Conservation (phyloP, 2,329 filamentous ascomycete species). For the Tolypocladium paradoxum region DNA sequence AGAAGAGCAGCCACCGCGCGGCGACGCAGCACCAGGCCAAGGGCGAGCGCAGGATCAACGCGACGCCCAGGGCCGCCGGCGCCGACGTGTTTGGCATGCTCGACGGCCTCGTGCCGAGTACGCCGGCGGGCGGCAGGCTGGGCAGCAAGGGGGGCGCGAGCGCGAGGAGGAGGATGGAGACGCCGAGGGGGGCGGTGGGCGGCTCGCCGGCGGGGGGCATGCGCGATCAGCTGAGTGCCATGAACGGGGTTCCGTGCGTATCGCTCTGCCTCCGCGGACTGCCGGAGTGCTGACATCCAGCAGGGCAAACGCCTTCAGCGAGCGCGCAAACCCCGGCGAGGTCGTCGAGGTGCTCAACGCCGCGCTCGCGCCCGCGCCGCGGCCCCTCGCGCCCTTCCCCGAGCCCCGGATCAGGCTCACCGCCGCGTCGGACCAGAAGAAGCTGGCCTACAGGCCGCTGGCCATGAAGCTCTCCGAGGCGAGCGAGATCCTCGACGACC, state of each 20-base stretch:
- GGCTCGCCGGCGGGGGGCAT: conserved; percentile 24
- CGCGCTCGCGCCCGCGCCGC: conserved; percentile 55
- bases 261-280: conserved; percentile 1
- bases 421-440: conserved; percentile 79
- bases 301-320: conserved; percentile 45
- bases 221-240: conserved; percentile 20
- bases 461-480: conserved; percentile 90
- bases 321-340: conserved; percentile 70
- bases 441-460: conserved; percentile 84
- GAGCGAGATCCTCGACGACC: conserved; percentile 86
- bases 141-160: conserved; percentile 22
- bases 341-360: conserved; percentile 74
- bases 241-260: conserved; percentile 19
- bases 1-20: conserved; percentile 57
- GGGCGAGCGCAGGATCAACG: conserved; percentile 49
- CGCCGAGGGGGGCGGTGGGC: conserved; percentile 12
- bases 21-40: conserved; percentile 48
- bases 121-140: conserved; percentile 35
- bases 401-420: conserved; percentile 76
- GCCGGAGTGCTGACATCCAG: background rate
- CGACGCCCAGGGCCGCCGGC: conserved; percentile 49
- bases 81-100: conserved; percentile 79
- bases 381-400: conserved; percentile 59
- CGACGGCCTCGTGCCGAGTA: conserved; percentile 58
- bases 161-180: conserved; percentile 20